These are phyloP conservation scores for Tilletia caries DNA, from an alignment of 1,284 basidiomycete species.

Conservation along the genomic window DNA sequence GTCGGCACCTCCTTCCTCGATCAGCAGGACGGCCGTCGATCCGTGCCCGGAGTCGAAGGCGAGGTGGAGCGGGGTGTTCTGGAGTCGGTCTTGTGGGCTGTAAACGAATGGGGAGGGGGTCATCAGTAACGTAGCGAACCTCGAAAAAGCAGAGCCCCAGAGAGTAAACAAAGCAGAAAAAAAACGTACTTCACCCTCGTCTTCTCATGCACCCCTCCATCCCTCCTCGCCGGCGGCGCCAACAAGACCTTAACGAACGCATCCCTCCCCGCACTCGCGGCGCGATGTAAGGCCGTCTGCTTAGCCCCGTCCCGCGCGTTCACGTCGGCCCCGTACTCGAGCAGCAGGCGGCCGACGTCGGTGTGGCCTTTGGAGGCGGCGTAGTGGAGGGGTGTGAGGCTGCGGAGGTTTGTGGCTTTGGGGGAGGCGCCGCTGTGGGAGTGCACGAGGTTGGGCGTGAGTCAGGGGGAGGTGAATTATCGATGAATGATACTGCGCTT, in stretches of 20 bases:
- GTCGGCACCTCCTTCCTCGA: constrained; percentile 31
- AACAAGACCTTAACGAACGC: constrained; percentile 29
- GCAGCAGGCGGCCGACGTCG: constrained; percentile 28
- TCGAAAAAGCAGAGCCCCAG: too few species aligned
- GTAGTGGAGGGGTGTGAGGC: constrained; percentile 34
- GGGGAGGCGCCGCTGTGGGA: constrained; percentile 14
- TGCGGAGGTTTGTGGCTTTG: constrained; percentile 18
- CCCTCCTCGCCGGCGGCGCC: constrained; percentile 24
- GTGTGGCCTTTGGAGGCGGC: constrained; percentile 34
- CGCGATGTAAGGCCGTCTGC: constrained; percentile 34
- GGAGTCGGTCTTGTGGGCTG: constrained; percentile 34
- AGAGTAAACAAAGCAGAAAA: background rate
- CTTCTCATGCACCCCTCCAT: constrained; percentile 27
- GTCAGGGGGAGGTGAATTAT: background rate
- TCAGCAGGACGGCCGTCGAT: constrained; percentile 31
- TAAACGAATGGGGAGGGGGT: background rate
- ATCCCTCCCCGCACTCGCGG: constrained; percentile 27
- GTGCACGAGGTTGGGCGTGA: background rate
- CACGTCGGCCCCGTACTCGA: constrained; percentile 26
- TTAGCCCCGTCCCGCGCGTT: constrained; percentile 35
- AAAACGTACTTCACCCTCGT: constrained; percentile 35
- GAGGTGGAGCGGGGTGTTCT: constrained; percentile 38
- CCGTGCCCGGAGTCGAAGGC: constrained; percentile 34
- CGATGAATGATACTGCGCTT: too few species aligned
- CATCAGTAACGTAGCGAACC: background rate